Evolutionary conservation across 75 land plant species (phyloP).

Genomic region (Azolla pinnata): DNA sequence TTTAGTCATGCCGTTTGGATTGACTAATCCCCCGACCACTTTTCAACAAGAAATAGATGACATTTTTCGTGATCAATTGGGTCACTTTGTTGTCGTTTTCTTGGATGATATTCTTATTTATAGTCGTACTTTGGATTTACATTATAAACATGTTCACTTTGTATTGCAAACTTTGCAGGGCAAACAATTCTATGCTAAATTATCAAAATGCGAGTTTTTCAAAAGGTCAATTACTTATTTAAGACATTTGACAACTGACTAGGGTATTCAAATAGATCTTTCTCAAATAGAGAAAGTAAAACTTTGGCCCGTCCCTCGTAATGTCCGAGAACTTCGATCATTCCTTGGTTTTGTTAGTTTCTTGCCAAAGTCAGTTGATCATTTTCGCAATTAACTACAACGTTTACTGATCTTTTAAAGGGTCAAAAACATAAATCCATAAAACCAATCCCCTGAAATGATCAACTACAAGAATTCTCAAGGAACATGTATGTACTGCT

Average conservation of each 20-base stretch:
- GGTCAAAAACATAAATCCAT: too few relatives aligned
- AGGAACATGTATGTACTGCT: too few relatives aligned
- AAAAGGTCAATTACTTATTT: not conserved
- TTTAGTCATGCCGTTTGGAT: slow-evolving; percentile 28
- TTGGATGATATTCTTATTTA: slow-evolving; percentile 25
- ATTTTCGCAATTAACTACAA: too few relatives aligned
- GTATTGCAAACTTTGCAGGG: slow-evolving; percentile 6
- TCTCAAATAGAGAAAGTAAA: slow-evolving; percentile 5
- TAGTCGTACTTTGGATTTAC: slow-evolving; percentile 5
- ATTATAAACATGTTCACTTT: slow-evolving; percentile 4
- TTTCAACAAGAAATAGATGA: slow-evolving; percentile 24
- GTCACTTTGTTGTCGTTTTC: slow-evolving; percentile 19
- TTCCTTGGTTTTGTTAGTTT: slow-evolving; percentile 21
- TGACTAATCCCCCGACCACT: slow-evolving; percentile 28
- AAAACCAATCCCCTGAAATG: too few relatives aligned
- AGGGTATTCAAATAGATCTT: slow-evolving; percentile 13
- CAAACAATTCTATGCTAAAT: slow-evolving; percentile 13
- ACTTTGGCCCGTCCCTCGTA: slow-evolving; percentile 6
- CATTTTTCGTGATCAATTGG: slow-evolving; percentile 8
- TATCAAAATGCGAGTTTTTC: slow-evolving; percentile 19
- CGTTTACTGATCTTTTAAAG: too few relatives aligned
- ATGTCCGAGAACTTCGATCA: slow-evolving; percentile 1
- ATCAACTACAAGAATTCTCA: too few relatives aligned
- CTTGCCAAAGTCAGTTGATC: slow-evolving; percentile 13
- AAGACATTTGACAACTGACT: slow-evolving; percentile 6